Evolutionary conservation across 2,329 filamentous ascomycete genomes (phyloP).

Genomic region (Calonectria leucothoes): DNA sequence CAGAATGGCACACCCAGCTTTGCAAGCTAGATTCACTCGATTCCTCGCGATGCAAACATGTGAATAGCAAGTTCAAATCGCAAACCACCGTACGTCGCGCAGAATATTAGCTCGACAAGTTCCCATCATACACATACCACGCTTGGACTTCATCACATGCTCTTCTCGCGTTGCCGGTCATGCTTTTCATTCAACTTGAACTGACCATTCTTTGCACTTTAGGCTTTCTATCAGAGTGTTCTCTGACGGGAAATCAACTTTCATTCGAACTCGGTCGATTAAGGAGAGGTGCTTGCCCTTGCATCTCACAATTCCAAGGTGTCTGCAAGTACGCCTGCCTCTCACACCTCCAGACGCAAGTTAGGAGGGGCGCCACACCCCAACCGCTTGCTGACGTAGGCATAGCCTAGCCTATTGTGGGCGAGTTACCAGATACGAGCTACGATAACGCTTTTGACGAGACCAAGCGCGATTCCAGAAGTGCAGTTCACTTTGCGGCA

Average conservation of each 20-base stretch:
- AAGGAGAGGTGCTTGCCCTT: neutral
- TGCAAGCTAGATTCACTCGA: too few species aligned
- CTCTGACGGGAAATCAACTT: neutral
- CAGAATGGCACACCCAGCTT: neutral
- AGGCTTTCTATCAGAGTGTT: neutral
- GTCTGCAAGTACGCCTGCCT: neutral
- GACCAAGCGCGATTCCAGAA: neutral
- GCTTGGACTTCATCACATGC: neutral
- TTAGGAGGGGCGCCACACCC: neutral
- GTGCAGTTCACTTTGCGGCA: constrained; percentile 17
- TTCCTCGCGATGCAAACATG: neutral
- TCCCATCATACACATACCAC: neutral
- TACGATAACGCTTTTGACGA: constrained; percentile 17
- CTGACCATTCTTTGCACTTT: neutral
- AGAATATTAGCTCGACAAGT: neutral
- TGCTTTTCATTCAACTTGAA: neutral
- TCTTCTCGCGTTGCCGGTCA: neutral
- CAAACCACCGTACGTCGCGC: neutral
- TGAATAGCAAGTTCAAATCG: neutral
- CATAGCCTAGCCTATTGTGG: neutral
- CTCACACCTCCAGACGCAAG: neutral
- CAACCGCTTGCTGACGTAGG: neutral
- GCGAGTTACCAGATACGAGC: constrained; percentile 14
- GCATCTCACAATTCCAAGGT: neutral
- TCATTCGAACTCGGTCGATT: neutral